Percentiles rank a stretch among this genome's conserved stretches.
Conservation (phyloP, 352 stramenopile species). For the Globisporangium cylindrosporum region DNA sequence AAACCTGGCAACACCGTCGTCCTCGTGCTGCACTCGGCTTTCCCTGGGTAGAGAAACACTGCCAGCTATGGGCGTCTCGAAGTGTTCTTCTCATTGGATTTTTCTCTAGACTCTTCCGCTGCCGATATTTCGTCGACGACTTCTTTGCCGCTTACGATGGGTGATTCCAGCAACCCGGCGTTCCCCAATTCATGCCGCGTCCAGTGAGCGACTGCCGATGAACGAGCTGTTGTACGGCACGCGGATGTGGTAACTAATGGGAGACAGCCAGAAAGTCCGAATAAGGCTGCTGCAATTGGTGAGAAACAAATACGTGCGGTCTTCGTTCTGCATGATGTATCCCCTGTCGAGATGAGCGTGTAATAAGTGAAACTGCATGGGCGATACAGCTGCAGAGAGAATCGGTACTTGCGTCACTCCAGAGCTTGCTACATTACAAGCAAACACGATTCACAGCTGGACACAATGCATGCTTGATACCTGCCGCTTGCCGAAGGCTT, state of each 20-base stretch:
- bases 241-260: background rate
- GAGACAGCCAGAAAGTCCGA: background rate
- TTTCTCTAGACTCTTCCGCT: background rate
- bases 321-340: too few relatives aligned
- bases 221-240: background rate
- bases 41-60: background rate
- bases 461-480: background rate
- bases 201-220: background rate
- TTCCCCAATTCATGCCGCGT: background rate
- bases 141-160: background rate
- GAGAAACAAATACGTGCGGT: too few relatives aligned
- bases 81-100: slow-evolving; percentile 1
- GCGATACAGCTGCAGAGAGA: background rate
- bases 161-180: background rate
- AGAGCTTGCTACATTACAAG: background rate
- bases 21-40: background rate
- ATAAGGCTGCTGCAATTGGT: too few relatives aligned
- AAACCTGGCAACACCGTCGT: background rate
- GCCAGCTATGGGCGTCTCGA: background rate
- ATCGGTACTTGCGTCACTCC: background rate
- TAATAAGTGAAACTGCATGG: background rate
- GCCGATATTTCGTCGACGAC: background rate
- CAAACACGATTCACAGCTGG: background rate
- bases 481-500: background rate
- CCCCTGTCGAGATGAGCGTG: too few relatives aligned